Base-by-base conservation (phyloP, 208 protist genomes). In the Angomonas ambiguus region DNA sequence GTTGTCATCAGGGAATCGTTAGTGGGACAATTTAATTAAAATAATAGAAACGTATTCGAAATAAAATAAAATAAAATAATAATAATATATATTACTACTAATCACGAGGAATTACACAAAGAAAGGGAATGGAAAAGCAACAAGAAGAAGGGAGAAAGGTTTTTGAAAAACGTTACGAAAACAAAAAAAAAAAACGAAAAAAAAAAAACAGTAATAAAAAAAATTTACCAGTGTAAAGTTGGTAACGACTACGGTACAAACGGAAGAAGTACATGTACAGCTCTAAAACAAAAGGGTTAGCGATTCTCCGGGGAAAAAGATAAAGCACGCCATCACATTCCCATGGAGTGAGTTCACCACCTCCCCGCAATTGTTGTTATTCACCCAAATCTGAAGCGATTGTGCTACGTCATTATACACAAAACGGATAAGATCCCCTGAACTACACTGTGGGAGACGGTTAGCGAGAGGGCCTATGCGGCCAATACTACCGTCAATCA, bases 291-390 rank as follows among this genome's bases (percentile, higher is more conserved):
- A 5, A 28, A 94, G 61, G 8, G 83, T 92, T n/a, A 94, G 62
- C 0, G 78, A 28, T 60, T 94, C 88, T 18, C 81, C 81, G 41
- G 88, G 88, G 63, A 80, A 87, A 62, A 94, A 85, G 64, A 94
- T 91, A 69, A 94, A 92, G 64, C 88, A 94, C 1, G 88, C 80
- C 0, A 79, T 75, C 18, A 92, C 65, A 45, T 63, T 65, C 10
- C 78, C 72, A 35, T 87, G 78, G 30, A 92, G 25, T 16, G 67
- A 67, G 31, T 88, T 59, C 10, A 94, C 64, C 5, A 91, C 51
- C 16, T 81, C 83, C 13, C 66, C 62, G 72, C 90, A 77, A 5
- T 79, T 64, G 0, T 1, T 70, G n/a, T 76, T 74, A 72, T 92
- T 91, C 33, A 88, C 20, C 10, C 69, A 28, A 28, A 92, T 45